These are phyloP conservation scores for Xylariaceae sp. DNA, from an alignment of 2,329 filamentous ascomycete species.

Conservation along the genomic window DNA sequence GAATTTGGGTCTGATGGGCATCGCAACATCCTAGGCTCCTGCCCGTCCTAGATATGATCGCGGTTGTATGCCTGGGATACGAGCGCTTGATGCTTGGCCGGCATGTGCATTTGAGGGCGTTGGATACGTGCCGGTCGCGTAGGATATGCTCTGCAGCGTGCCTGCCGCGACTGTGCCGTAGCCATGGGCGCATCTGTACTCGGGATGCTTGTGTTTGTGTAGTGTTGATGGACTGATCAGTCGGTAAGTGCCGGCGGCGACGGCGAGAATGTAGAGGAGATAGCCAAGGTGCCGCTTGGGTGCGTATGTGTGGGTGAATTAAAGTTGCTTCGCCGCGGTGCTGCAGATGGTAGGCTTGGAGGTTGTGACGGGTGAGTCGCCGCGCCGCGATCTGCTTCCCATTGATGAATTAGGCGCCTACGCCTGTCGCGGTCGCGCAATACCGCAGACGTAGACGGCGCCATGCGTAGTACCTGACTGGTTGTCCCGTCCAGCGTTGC, in stretches of 20 bases:
- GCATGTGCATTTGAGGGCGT: conserved; percentile 8
- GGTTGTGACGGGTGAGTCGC: too few species aligned
- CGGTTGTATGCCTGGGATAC: background rate
- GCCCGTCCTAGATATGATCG: background rate
- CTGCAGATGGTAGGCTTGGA: too few species aligned
- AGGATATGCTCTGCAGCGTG: conserved; percentile 1
- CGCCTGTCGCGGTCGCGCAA: too few species aligned
- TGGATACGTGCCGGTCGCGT: background rate
- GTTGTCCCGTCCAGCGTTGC: background rate
- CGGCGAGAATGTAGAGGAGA: too few species aligned
- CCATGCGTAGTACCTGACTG: too few species aligned
- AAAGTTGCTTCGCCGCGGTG: too few species aligned
- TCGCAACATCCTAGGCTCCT: background rate
- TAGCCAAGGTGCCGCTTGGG: background rate
- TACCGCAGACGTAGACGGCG: too few species aligned
- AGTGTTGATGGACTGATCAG: background rate
- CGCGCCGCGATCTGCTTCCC: too few species aligned
- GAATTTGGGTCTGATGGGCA: background rate
- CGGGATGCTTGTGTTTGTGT: too few species aligned
- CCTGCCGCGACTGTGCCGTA: background rate
- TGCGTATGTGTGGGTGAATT: background rate
- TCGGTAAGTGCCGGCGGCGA: background rate
- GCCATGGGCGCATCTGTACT: background rate
- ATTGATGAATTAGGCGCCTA: too few species aligned
- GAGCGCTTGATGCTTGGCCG: background rate